Percentiles rank a stretch among this genome's conserved stretches.
Evolutionary conservation across 495 filamentous ascomycete genomes (phyloP).

Genomic region (Penicillium samsonianum): DNA sequence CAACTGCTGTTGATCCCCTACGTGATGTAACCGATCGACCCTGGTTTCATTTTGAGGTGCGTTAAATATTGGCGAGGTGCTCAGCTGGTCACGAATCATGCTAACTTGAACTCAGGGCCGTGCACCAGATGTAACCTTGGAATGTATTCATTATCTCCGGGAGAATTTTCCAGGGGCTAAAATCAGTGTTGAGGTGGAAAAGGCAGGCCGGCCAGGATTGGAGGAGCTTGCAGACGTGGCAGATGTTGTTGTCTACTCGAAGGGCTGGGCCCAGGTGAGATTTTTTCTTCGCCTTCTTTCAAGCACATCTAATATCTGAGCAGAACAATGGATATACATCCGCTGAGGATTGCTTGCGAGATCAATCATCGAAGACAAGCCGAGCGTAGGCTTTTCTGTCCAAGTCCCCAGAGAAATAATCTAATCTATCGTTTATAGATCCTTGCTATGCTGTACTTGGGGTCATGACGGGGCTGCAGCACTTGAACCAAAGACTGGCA

Average conservation of each 20-base stretch:
- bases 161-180: constrained; percentile 42
- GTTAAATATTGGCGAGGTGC: constrained; percentile 13
- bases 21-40: constrained; percentile 16
- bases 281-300: background rate
- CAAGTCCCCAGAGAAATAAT: background rate
- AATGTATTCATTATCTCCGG: constrained; percentile 62
- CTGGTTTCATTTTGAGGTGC: constrained; percentile 77
- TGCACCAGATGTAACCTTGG: constrained; percentile 61
- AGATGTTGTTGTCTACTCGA: constrained; percentile 71
- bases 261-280: constrained; percentile 65
- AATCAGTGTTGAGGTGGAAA: constrained; percentile 72
- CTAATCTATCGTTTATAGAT: constrained; percentile 35
- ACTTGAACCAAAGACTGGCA: constrained; percentile 40
- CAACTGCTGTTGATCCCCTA: constrained; percentile 32
- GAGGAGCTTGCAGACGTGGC: constrained; percentile 61
- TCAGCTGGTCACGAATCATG: background rate
- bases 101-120: constrained; percentile 54
- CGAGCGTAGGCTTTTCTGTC: constrained; percentile 41
- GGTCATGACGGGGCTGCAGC: constrained; percentile 59
- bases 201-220: constrained; percentile 62
- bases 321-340: constrained; percentile 51
- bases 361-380: constrained; percentile 42
- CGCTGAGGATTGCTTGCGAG: constrained; percentile 50
- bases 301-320: background rate
- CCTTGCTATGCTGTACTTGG: constrained; percentile 67